Conservation (phyloP, 306 rosid genomes). For the Rubus parviflorus region DNA sequence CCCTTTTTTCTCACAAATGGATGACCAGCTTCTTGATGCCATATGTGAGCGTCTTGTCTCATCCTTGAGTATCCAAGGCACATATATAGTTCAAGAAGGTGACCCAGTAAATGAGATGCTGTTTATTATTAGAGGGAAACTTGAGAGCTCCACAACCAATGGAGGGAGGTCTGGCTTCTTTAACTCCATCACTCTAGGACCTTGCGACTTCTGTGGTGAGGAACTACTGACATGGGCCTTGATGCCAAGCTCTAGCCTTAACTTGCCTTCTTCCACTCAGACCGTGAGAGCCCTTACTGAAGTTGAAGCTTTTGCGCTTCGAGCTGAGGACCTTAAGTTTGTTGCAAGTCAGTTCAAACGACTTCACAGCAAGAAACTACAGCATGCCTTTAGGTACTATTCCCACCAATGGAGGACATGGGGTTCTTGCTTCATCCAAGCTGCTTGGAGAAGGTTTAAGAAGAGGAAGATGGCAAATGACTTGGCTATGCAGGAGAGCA, state of each 20-base stretch:
- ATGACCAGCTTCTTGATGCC: constrained; percentile 91
- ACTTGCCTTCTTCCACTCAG: constrained; percentile 79
- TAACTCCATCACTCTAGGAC: constrained; percentile 76
- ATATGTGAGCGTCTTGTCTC: constrained; percentile 85
- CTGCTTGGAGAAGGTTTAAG: constrained; percentile 67
- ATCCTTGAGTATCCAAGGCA: constrained; percentile 70
- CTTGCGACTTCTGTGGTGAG: constrained; percentile 88
- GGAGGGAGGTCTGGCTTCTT: constrained; percentile 83
- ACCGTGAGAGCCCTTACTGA: constrained; percentile 67
- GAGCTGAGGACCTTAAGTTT: constrained; percentile 73
- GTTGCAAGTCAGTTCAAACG: constrained; percentile 86
- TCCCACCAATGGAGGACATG: constrained; percentile 91
- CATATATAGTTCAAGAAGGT: constrained; percentile 66
- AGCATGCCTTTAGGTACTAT: constrained; percentile 61
- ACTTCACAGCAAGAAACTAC: constrained; percentile 75
- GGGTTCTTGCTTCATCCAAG: constrained; percentile 72
- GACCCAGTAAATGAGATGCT: constrained; percentile 87
- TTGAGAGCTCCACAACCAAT: constrained; percentile 88
- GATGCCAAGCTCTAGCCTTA: constrained; percentile 67
- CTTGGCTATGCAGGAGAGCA: constrained; percentile 50
- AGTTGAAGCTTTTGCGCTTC: constrained; percentile 84
- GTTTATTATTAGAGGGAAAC: constrained; percentile 78
- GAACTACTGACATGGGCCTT: constrained; percentile 92
- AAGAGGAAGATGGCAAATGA: constrained; percentile 63
- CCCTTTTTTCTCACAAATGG: constrained; percentile 95